phyloP scores from a whole-genome alignment of 1,139 yeast species.

The Geotrichum australiense region DNA sequence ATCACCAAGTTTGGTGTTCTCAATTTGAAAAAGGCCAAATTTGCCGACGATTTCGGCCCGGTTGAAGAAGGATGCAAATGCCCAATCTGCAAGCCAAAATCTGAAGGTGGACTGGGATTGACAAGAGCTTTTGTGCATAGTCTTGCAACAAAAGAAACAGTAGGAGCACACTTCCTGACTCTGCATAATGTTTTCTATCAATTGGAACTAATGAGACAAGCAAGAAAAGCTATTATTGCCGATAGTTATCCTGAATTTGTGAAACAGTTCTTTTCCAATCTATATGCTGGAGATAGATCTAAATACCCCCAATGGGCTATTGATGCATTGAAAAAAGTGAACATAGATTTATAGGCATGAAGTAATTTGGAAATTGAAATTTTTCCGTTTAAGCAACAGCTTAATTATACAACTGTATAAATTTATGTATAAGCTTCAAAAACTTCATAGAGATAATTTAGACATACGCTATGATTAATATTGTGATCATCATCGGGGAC shows the following conservation, averaged over 20 bases:
- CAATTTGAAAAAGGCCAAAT: constrained; percentile 33
- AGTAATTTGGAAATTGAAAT: too few species aligned
- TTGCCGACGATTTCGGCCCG: constrained; percentile 34
- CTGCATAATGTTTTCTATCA: constrained; percentile 41
- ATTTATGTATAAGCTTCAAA: too few species aligned
- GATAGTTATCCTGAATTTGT: constrained; percentile 37
- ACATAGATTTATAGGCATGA: constrained; percentile 28
- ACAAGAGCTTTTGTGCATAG: constrained; percentile 37
- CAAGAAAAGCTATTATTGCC: constrained; percentile 36
- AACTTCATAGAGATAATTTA: too few species aligned
- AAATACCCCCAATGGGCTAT: constrained; percentile 40
- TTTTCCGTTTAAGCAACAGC: too few species aligned
- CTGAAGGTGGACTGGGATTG: constrained; percentile 34
- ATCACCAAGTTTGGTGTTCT: constrained; percentile 37
- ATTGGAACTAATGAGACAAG: constrained; percentile 38
- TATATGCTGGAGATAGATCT: constrained; percentile 31
- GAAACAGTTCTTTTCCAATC: constrained; percentile 31
- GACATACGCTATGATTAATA: too few species aligned
- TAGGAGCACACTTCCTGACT: constrained; percentile 40
- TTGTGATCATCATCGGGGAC: too few species aligned
- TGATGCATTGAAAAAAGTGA: constrained; percentile 35
- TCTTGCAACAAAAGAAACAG: constrained; percentile 38
- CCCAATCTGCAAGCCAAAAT: constrained; percentile 35
- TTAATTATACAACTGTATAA: too few species aligned
- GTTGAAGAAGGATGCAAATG: constrained; percentile 39